phyloP scores from a whole-genome alignment of 2,329 filamentous ascomycete genomes.

The Xylariaceae sp. region DNA sequence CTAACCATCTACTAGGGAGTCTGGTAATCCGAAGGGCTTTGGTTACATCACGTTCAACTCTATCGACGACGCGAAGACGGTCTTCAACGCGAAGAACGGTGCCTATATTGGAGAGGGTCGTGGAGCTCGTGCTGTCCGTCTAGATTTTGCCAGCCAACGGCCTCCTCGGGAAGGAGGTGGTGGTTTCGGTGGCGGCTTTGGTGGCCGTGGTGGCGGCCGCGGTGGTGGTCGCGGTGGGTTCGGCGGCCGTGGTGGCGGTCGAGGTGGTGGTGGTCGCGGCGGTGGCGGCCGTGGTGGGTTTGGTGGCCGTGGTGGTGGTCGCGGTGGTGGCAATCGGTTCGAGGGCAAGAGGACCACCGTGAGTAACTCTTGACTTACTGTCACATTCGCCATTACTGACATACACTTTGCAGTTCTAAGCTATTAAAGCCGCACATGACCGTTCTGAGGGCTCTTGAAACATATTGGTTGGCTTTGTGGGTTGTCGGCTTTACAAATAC shows the following conservation, averaged over 20 bases:
- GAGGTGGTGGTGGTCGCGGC: conserved; percentile 59
- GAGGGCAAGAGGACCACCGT: conserved; percentile 76
- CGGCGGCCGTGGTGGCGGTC: conserved; percentile 56
- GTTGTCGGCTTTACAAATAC: conserved; percentile 60
- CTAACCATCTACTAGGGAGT: conserved; percentile 62
- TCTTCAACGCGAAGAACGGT: conserved; percentile 73
- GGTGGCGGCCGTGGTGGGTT: conserved; percentile 59
- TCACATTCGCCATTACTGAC: conserved; percentile 9
- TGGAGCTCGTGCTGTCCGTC: conserved; percentile 74
- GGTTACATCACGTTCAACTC: conserved; percentile 86
- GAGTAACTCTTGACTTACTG: neutral
- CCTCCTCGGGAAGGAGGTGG: conserved; percentile 63
- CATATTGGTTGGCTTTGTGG: conserved; percentile 60
- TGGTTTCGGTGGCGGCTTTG: conserved; percentile 52
- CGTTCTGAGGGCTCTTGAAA: conserved; percentile 52
- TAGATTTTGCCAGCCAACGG: conserved; percentile 80
- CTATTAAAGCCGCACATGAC: conserved; percentile 47
- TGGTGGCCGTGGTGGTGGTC: conserved; percentile 44
- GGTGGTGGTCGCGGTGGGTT: conserved; percentile 53
- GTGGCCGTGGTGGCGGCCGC: conserved; percentile 59
- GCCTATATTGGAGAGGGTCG: conserved; percentile 67
- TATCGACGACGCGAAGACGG: conserved; percentile 81
- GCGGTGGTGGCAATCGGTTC: conserved; percentile 61
- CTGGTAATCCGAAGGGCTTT: conserved; percentile 87
- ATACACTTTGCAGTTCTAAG: conserved; percentile 43